Conservation (phyloP, 2,329 filamentous ascomycete species). For the Tolypocladium ophioglossoides region DNA sequence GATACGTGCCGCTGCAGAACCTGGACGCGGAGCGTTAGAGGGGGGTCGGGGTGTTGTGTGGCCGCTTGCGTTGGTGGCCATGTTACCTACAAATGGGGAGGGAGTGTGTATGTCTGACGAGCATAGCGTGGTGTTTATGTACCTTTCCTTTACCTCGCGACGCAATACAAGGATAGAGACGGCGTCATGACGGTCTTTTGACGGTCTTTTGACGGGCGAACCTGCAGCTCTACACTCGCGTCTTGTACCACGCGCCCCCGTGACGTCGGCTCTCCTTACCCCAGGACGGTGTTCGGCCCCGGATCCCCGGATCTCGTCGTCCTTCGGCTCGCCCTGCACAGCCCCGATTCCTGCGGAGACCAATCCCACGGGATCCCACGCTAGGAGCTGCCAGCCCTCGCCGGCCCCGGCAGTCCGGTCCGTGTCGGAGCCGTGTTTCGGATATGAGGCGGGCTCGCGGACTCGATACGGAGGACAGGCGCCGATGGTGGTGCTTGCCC, state of each 20-base stretch:
- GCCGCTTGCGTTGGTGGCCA: background rate
- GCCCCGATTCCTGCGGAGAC: background rate
- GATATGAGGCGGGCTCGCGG: background rate
- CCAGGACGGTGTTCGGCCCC: no score
- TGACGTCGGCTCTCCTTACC: no score
- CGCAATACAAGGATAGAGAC: background rate
- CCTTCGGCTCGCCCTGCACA: background rate
- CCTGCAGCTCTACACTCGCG: no score
- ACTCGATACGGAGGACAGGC: no score
- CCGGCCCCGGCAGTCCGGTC: background rate
- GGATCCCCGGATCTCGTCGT: background rate
- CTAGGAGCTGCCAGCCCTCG: background rate
- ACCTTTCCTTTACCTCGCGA: background rate
- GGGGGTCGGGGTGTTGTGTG: background rate
- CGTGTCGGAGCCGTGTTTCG: background rate
- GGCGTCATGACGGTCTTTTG: background rate
- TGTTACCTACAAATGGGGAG: background rate
- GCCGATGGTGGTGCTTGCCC: no score
- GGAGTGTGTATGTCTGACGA: background rate
- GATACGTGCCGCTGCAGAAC: conserved; percentile 49
- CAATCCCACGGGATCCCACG: background rate
- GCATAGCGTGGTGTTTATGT: background rate
- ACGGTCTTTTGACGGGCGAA: no score
- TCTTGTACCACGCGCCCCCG: no score
- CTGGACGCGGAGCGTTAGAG: conserved; percentile 26